Evolutionary conservation across 148 eudicot species (phyloP), one percentile per base, ranked within the genome.

Genomic region (Silene uniflora): DNA sequence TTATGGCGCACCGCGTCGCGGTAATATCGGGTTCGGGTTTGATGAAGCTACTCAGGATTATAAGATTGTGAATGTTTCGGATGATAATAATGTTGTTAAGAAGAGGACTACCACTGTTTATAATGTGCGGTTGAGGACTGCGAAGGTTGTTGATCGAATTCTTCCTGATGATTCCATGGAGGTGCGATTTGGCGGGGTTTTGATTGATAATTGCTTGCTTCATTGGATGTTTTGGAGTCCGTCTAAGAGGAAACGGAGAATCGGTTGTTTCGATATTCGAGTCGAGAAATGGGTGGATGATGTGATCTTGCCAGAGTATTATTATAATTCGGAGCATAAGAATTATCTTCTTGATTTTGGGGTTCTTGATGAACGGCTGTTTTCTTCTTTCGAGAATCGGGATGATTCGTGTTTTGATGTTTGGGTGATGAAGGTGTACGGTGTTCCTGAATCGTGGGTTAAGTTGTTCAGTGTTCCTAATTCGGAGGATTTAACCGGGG

Each of bases 171-270:
- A 69, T 69, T 46, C 56, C 10, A 47, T 46, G 25, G 25, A 46
- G 22, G 25, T 7, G 3, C 7, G 8, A 7, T 0, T 1, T 22
- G 29, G 11, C 3, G 56, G 72, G 9, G 72, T 18, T 21, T 54
- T 69, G 19, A 46, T 69, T 21, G 10, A 46, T 2, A 22, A n/a
- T 46, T 58, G 46, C 21, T 69, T 69, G 56, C 21, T 69, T 18
- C 72, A 69, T 69, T 69, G 72, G 72, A 9, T 69, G 24, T 69
- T 69, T 5, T 21, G 56, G 72, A 21, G n/a, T n/a, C n/a, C n/a
- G n/a, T n/a, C n/a, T n/a, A n/a, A 1, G 17, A 4, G 5, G 8
- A 19, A 44, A 21, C 14, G 27, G 0, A 46, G 56, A 6, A 69
- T 69, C 6, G 27, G 72, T 21, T 69, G 72, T 14, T 69, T 69